phyloP scores from a whole-genome alignment of 331 rosid species.

The Quercus phellos region DNA sequence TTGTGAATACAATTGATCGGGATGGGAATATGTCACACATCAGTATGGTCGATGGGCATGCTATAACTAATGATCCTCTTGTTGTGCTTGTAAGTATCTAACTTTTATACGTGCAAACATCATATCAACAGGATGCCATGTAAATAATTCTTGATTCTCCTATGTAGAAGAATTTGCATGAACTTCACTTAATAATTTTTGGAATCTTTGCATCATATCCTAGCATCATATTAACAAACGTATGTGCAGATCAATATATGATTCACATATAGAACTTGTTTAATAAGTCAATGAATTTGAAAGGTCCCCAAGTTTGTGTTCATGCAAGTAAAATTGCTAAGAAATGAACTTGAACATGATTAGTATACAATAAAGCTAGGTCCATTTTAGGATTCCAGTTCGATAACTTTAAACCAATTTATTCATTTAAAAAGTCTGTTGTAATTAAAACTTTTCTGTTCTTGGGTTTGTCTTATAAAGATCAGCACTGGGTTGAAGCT shows the following conservation, averaged over 20 bases:
- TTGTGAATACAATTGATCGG: constrained; percentile 83
- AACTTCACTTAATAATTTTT: background rate
- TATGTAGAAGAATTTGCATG: background rate
- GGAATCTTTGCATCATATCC: background rate
- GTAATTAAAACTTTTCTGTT: no score
- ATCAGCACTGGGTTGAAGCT: background rate
- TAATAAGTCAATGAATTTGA: background rate
- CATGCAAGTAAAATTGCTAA: background rate
- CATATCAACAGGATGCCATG: background rate
- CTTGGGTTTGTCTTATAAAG: background rate
- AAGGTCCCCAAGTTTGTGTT: background rate
- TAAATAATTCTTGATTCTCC: background rate
- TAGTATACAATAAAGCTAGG: no score
- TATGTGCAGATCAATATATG: background rate
- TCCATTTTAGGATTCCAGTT: no score
- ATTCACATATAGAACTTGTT: no score
- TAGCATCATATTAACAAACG: background rate
- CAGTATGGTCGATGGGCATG: constrained; percentile 81
- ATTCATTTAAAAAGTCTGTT: no score
- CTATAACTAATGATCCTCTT: constrained; percentile 90
- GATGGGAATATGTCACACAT: constrained; percentile 76
- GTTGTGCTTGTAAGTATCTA: constrained; percentile 74
- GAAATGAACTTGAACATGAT: no score
- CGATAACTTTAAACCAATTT: no score
- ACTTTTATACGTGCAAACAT: background rate